Evolutionary conservation across 768 basidiomycete species (phyloP), one percentile per base, ranked within the genome.

Genomic region (Xanthoconium purpureum): DNA sequence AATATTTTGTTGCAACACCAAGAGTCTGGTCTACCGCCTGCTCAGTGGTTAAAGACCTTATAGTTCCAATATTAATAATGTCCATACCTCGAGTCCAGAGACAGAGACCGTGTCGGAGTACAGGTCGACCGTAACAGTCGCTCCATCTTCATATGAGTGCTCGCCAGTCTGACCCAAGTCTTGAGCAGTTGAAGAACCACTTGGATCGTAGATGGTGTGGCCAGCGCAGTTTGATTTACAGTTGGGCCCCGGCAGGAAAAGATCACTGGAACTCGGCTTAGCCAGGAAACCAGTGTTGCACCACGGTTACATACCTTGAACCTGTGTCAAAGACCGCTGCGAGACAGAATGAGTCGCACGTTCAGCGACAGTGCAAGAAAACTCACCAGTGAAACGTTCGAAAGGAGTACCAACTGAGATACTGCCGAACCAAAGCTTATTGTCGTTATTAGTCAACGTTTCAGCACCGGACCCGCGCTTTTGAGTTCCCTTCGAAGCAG

Each of bases 191-290:
- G 53, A 50, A 32, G 66, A 67, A 13, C 10, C 3, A 1, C 15
- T 8, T 1, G 76, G 64, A 55, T 73, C 52, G 60, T 75, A 78
- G 44, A 65, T 58, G 30, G 46, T 58, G 57, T 77, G 74, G 3
- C 55, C 63, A 0, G 17, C 6, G 57, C 77, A 77, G 30, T 5
- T 58, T 18, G 53, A 60, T 18, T 3, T 33, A 57, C 72, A 73
- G 5, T 47, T 5, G 5, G 60, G 32, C 1, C 62, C 64, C 8
- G 73, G 71, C 33, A 73, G 37, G 55, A 68, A 67, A 5, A 72
- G 50, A 44, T 72, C 71, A 20, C 69, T 67, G 42, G 13, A 42
- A 13, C 24, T n/a, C 4, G 5, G 3, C 0, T 61, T 32, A 61
- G 49, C 8, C 37, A 0, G n/a, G 20, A 8, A 2, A 15, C 12